Conservation (phyloP, 78 protist species). For the Cavenderia fasciculata region DNA sequence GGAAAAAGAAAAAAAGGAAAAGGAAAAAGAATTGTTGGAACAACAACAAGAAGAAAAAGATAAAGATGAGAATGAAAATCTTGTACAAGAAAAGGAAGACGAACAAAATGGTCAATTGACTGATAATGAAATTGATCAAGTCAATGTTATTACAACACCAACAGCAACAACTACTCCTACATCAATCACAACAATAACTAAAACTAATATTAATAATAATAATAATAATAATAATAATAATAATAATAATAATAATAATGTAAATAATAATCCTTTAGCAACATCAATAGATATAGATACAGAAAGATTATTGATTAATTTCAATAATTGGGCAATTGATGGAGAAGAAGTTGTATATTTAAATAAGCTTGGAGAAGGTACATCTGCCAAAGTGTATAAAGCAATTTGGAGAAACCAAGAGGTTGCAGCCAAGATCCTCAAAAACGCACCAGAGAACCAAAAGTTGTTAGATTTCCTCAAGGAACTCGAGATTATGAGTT, state of each 20-base stretch:
- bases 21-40: not conserved
- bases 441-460: slow-evolving; percentile 51
- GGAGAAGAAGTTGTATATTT: slow-evolving; percentile 64
- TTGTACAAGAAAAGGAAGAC: too few species aligned
- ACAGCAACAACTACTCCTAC: not conserved
- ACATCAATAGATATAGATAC: slow-evolving; percentile 27
- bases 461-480: slow-evolving; percentile 66
- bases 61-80: not conserved
- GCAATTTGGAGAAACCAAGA: slow-evolving; percentile 80
- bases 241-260: slow-evolving; percentile 9
- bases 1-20: not conserved
- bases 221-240: slow-evolving; percentile 5
- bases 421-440: slow-evolving; percentile 80
- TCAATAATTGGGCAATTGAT: slow-evolving; percentile 74
- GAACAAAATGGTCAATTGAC: too few species aligned
- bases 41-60: not conserved
- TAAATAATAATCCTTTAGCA: not conserved
- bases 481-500: slow-evolving; percentile 80
- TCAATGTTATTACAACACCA: not conserved
- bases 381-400: slow-evolving; percentile 76
- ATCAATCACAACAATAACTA: not conserved
- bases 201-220: not conserved
- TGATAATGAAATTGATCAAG: not conserved
- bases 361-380: slow-evolving; percentile 74
- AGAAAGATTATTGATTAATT: slow-evolving; percentile 24